phyloP scores from a whole-genome alignment of 345 rosid species.

The Noccaea caerulescens region DNA sequence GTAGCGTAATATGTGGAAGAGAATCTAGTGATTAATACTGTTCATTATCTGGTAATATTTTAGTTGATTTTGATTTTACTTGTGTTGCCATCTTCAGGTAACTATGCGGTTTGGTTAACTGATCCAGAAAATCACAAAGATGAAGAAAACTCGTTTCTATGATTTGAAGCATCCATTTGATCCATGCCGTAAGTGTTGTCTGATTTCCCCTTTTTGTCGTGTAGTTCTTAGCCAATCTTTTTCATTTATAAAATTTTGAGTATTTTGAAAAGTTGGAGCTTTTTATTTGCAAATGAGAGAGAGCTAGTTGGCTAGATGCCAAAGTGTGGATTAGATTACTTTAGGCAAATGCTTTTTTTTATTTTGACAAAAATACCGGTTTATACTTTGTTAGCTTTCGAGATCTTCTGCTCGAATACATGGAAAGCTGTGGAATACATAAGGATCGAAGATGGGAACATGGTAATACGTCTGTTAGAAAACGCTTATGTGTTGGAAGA shows the following conservation, averaged over 20 bases:
- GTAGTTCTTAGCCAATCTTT: background rate
- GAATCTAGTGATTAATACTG: background rate
- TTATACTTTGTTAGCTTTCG: slow-evolving; percentile 61
- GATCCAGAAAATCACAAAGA: slow-evolving; percentile 21
- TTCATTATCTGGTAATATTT: slow-evolving; percentile 9
- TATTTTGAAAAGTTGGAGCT: background rate
- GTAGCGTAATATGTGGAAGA: no score
- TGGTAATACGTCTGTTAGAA: slow-evolving; percentile 54
- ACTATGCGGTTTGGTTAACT: slow-evolving; percentile 3
- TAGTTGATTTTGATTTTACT: slow-evolving; percentile 16
- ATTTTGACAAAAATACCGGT: background rate
- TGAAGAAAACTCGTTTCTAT: slow-evolving; percentile 57
- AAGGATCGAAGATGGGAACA: slow-evolving; percentile 58
- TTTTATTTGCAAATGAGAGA: background rate
- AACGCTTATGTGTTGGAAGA: slow-evolving; percentile 40
- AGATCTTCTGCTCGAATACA: slow-evolving; percentile 59
- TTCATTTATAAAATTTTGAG: background rate
- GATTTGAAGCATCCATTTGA: slow-evolving; percentile 60
- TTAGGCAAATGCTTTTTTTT: background rate
- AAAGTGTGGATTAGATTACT: background rate
- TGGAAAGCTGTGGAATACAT: slow-evolving; percentile 69
- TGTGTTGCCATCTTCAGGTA: slow-evolving; percentile 19
- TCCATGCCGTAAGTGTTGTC: slow-evolving; percentile 55
- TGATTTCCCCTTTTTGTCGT: slow-evolving; percentile 7
- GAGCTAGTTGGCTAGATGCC: background rate